Base-by-base conservation (phyloP, 2,329 filamentous ascomycete genomes). In the Nigrospora oryzae region DNA sequence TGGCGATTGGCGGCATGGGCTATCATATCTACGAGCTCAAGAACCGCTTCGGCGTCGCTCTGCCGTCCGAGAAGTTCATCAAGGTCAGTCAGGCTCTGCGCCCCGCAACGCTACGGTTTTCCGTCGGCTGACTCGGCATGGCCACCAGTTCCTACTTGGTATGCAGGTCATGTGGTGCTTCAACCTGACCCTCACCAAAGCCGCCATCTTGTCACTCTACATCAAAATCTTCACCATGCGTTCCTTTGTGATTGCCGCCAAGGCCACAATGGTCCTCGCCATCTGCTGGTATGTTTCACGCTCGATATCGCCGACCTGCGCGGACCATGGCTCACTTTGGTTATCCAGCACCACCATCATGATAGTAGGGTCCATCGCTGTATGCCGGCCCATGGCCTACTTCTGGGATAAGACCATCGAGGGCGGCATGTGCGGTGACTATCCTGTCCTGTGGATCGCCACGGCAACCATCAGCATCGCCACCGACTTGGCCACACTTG, bases 401-500 rank as follows among this genome's bases (percentile, higher is more conserved):
- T 42, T 34, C 33, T 42, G 40, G 40, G 40, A 42, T 8, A 42
- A 42, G 19, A 36, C 19, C 4, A 42, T 42, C 33, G 10, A 11
- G 2, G 39, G 16, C 17, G 13, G 49, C 12, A 15, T 34, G 8
- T 53, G 52, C 13, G 44, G 44, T 6, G 43, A 51, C 16, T 28
- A 36, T 13, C 33, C 23, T 16, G 36, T 31, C 15, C 15, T 46
- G 4, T 49, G 53, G 28, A 37, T 46, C 1, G 45, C 36, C 3
- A 36, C 44, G 5, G 38, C 38, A 4, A 14, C 39, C 4, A 40
- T 39, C 17, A 46, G 48, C 23, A 34, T 50, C 28, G 40, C 23
- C 11, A 45, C 45, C 10, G 40, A 49, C 32, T 15, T 52, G 17
- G 40, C 52, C n/a, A 38, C 49, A 3, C 36, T 51, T 12, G 2